These are phyloP conservation scores for Chrysosphaeria jannelii DNA, from an alignment of 2,329 filamentous ascomycete genomes.

Conservation along the genomic window DNA sequence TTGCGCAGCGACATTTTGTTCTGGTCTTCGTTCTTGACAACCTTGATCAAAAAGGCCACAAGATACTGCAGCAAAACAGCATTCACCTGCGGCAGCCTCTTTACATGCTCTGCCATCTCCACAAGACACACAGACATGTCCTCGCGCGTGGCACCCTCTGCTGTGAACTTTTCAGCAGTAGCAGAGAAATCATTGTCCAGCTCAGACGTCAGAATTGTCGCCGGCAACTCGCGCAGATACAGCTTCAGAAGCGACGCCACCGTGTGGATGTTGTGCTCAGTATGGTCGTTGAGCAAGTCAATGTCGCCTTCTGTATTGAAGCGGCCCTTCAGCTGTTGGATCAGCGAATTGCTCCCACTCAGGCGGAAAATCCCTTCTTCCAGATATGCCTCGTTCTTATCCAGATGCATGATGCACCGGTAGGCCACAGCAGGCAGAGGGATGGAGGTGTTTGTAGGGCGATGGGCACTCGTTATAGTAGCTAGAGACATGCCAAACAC, in stretches of 20 bases:
- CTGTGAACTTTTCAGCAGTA: too few species aligned
- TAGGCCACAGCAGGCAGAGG: conserved; percentile 80
- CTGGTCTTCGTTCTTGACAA: conserved; percentile 63
- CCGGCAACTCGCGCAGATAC: conserved; percentile 75
- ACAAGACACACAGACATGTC: conserved; percentile 64
- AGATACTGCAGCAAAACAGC: conserved; percentile 56
- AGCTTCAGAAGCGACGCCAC: conserved; percentile 82
- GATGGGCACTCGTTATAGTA: conserved; percentile 61
- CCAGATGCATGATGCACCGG: conserved; percentile 78
- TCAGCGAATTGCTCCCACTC: conserved; percentile 86
- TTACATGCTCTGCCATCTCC: conserved; percentile 48
- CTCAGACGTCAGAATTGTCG: conserved; percentile 71
- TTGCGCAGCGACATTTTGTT: conserved; percentile 99
- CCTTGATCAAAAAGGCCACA: conserved; percentile 65
- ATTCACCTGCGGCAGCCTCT: conserved; percentile 53
- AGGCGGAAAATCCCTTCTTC: conserved; percentile 94
- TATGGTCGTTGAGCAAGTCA: conserved; percentile 51
- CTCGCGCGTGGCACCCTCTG: conserved; percentile 42
- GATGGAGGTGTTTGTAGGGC: conserved; percentile 39
- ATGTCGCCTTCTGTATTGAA: conserved; percentile 88
- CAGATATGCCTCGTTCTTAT: conserved; percentile 44
- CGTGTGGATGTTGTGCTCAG: conserved; percentile 86
- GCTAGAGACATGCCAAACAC: conserved; percentile 65
- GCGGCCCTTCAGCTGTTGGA: conserved; percentile 67
- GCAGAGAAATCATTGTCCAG: conserved; percentile 68